Evolutionary conservation across 257 asterid genomes (phyloP), one percentile per base, ranked within the genome.

Genomic region (Solanum chaucha): DNA sequence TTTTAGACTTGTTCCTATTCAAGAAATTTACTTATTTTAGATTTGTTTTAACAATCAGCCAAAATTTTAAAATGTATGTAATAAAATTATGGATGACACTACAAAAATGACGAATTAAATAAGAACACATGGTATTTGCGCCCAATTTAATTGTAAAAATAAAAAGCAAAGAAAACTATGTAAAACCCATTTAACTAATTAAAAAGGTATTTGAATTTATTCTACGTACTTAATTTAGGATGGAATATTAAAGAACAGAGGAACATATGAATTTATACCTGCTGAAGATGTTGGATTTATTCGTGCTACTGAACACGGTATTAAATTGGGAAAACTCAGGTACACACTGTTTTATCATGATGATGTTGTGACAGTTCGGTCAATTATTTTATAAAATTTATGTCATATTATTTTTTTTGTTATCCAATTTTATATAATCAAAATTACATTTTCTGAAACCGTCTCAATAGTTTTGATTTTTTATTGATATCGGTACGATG

Each of bases 251-350:
- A 96, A 95, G 90, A 89, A 95, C 88, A 96, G 90, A 90, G 90
- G 87, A 68, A 96, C 99, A 38, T 96, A 95, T 86, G 99, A 96
- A 90, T 95, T 94, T 74, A 92, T 96, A 40, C 90, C 98, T 87
- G 98, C 97, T 30, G 98, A 96, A 91, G 99, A 96, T 92, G 90
- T 96, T 89, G 99, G 98, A 80, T 98, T 94, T 88, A 89, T 87
- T 68, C 98, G 97, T 51, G 89, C 94, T 75, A 95, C 87, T 87
- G 98, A 95, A 87, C 92, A 96, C 80, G 98, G 98, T 77, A 95
- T 96, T 87, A 95, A 93, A 87, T 98, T 96, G 20, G 99, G 99
- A 38, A 96, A 95, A 92, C 96, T 96, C 83, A 95, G 99, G 99
- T 95, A 90, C 77, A 88, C 86, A 86, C 6, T 55, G 22, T 48